Evolutionary conservation across 805 yeast species (phyloP).

Genomic region (Yarrowia osloensis): DNA sequence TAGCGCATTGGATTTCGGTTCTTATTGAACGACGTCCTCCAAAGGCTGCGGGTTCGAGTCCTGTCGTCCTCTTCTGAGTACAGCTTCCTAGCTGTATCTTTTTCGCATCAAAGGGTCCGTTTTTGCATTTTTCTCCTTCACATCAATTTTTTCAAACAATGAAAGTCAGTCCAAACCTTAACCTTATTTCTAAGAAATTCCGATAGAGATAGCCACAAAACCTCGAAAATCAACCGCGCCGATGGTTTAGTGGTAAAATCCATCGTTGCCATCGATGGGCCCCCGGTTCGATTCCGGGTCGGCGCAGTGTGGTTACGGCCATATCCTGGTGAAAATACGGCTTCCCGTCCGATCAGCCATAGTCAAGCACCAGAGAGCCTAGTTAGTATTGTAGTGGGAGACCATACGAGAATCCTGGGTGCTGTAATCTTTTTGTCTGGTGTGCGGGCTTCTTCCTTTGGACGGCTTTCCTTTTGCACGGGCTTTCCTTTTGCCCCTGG

Average conservation of each 20-base stretch:
- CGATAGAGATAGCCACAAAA: not conserved
- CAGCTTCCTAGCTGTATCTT: not conserved
- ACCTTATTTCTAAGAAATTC: not conserved
- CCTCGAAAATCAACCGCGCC: not conserved
- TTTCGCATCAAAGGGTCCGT: not conserved
- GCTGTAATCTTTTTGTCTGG: constrained; percentile 3
- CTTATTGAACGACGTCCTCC: constrained; percentile 6
- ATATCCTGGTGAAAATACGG: constrained; percentile 8
- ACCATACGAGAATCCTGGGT: constrained; percentile 9
- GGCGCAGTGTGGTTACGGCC: not conserved
- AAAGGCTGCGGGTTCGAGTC: constrained; percentile 15
- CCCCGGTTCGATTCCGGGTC: constrained; percentile 14
- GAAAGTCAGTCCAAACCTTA: not conserved
- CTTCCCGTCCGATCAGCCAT: constrained; percentile 8
- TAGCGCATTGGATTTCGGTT: constrained; percentile 13
- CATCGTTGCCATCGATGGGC: constrained; percentile 13
- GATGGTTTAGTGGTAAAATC: constrained; percentile 9
- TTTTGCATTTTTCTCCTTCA: not conserved
- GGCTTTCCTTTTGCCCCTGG: not conserved
- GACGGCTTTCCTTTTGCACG: no score
- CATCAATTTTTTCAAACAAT: not conserved
- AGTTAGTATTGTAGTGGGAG: constrained; percentile 6
- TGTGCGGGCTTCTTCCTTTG: no score
- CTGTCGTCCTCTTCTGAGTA: not conserved
- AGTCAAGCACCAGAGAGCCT: constrained; percentile 1